Conservation (phyloP, 2,329 filamentous ascomycete genomes). For the Hypoxylon sp. region DNA sequence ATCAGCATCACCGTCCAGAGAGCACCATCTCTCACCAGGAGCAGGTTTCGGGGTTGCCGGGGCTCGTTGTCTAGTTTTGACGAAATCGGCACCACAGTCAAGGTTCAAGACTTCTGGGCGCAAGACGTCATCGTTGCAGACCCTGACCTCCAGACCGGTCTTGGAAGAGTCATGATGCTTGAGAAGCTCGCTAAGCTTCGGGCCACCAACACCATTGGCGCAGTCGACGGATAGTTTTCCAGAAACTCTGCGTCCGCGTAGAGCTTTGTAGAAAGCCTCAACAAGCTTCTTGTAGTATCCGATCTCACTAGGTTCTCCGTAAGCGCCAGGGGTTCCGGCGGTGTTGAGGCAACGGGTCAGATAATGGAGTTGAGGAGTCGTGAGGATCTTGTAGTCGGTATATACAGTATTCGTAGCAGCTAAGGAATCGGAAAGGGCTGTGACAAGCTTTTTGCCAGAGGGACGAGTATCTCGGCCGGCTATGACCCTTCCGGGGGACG, state of each 20-base stretch:
- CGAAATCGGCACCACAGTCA: constrained; percentile 95
- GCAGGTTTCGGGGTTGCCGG: constrained; percentile 85
- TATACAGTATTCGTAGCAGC: constrained; percentile 80
- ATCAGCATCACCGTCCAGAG: constrained; percentile 94
- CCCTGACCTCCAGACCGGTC: constrained; percentile 81
- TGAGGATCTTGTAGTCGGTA: constrained; percentile 90
- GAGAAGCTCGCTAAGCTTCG: constrained; percentile 87
- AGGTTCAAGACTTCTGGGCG: constrained; percentile 90
- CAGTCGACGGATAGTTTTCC: constrained; percentile 89
- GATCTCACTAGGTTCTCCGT: constrained; percentile 88
- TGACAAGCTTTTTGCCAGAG: constrained; percentile 86
- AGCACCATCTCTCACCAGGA: constrained; percentile 84
- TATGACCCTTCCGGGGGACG: constrained; percentile 81
- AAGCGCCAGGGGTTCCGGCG: constrained; percentile 85
- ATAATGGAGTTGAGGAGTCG: constrained; percentile 98
- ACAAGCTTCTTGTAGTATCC: constrained; percentile 96
- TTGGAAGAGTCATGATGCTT: constrained; percentile 81
- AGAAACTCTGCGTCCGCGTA: constrained; percentile 79
- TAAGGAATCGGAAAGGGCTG: constrained; percentile 83
- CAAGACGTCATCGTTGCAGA: constrained; percentile 94
- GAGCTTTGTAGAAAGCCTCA: constrained; percentile 84
- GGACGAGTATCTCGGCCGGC: constrained; percentile 94
- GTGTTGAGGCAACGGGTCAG: constrained; percentile 95
- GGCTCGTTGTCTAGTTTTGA: constrained; percentile 95
- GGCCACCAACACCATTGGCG: constrained; percentile 95